A percentile compares a stretch with the other conserved stretches of the same genome.
These are phyloP conservation scores for Daedalea quercina DNA, from an alignment of 768 basidiomycete genomes.

Conservation along the genomic window DNA sequence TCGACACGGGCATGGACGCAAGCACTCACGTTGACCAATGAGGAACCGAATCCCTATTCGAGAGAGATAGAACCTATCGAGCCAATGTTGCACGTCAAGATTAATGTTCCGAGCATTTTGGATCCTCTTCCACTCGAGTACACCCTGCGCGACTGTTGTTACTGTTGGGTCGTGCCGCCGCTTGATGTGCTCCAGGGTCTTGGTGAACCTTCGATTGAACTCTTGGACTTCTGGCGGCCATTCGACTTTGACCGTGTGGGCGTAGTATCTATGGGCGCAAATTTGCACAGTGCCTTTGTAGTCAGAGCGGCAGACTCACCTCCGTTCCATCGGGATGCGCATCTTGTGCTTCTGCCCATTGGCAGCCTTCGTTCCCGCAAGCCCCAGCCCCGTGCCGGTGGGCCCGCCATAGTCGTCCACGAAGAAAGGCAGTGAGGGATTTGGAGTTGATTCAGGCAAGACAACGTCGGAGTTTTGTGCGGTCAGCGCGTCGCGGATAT, in stretches of 20 bases:
- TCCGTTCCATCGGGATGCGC: slow-evolving; percentile 78
- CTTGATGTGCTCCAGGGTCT: slow-evolving; percentile 83
- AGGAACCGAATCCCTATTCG: slow-evolving; percentile 95
- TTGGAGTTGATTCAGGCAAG: slow-evolving; percentile 73
- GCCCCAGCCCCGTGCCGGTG: slow-evolving; percentile 10
- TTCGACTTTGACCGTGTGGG: slow-evolving; percentile 56
- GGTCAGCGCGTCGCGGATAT: slow-evolving; percentile 63
- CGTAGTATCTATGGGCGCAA: slow-evolving; percentile 63
- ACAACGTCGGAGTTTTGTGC: slow-evolving; percentile 39
- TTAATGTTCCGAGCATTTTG: slow-evolving; percentile 68
- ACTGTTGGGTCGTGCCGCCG: slow-evolving; percentile 95
- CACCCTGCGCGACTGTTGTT: slow-evolving; percentile 93
- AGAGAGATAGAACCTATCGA: slow-evolving; percentile 95
- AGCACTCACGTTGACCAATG: slow-evolving; percentile 78
- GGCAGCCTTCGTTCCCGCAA: slow-evolving; percentile 16
- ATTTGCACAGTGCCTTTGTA: background rate
- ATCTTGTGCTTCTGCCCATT: slow-evolving; percentile 49
- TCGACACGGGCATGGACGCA: background rate
- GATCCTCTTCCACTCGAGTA: slow-evolving; percentile 89
- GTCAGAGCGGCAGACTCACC: slow-evolving; percentile 36
- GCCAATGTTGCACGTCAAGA: slow-evolving; percentile 87
- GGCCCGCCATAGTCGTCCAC: slow-evolving; percentile 16
- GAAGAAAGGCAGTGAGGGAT: slow-evolving; percentile 60
- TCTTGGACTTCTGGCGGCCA: slow-evolving; percentile 95
- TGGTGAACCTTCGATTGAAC: slow-evolving; percentile 90